Evolutionary conservation across 2,329 filamentous ascomycete species (phyloP), one percentile per base, ranked within the genome.

Genomic region (Aspergillus sclerotialis): DNA sequence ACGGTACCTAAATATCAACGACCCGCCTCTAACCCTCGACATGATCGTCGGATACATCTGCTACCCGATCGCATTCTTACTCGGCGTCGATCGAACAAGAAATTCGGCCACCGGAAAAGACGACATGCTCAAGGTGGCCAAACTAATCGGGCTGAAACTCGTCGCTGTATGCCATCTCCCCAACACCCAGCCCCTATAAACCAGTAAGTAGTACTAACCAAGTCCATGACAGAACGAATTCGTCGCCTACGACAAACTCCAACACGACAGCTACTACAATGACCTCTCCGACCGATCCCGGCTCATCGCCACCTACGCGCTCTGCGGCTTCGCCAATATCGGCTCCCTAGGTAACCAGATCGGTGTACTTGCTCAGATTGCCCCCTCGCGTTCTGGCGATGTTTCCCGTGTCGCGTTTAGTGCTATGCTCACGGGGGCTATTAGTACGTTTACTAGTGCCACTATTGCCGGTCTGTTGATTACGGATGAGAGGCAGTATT

Each of bases 271-370:
- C 1, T 56, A 59, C 0, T 88, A 83, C 58, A 61, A 63, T 35
- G 44, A 56, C 17, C 71, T 94, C 41, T 78, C 76, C 18, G 66
- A 75, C 11, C 84, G 87, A 34, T 86, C 85, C 15, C 72, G 73
- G 29, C 73, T 94, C 45, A 93, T 94, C 53, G 84, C 82, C 29
- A 93, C 85, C 32, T 94, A 94, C 55, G 84, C 84, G 13, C 75
- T 89, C 45, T 93, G 86, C 62, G 70, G 72, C 16, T 87, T 87
- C 57, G 88, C 85, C 43, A 94, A 94, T 67, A 82, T 94, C 48
- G 83, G 84, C 35, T 90, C 85, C 18, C 74, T 94, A 30, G 87
- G 87, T 56, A 90, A 87, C 36, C 87, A 94, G 64, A 92, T 94
- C 41, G 87, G 87, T 68, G 85, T 93, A 38, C 72, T 94, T 33